Base-by-base conservation (phyloP, 306 rosid species). In the Lablab purpureus region DNA sequence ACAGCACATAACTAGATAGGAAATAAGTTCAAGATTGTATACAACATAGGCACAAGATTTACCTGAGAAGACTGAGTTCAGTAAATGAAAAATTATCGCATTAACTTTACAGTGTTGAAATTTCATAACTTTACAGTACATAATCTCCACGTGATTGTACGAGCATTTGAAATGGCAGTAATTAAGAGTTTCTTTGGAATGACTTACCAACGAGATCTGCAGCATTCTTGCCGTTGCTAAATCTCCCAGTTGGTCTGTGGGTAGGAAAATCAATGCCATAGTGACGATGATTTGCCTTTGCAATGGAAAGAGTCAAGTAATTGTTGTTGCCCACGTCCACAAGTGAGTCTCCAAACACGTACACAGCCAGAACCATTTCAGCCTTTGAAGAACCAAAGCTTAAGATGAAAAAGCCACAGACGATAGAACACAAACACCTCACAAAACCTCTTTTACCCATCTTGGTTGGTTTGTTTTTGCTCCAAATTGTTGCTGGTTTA, bases 301-400 rank as follows among this genome's bases (percentile, higher is more conserved):
- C 85, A 11, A 87, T 62, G 21, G 97, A 91, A 52, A 88, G 69
- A 30, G 52, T 32, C 7, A 93, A 80, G 85, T 84, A 73, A 68
- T 93, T 88, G 80, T 93, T 93, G 90, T 93, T 93, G 6, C 98
- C 98, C 19, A 93, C 98, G 34, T 93, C 98, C 2, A 83, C 83
- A 8, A 93, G 85, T 10, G 98, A 93, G 81, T 93, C 98, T 70
- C 98, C 97, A 22, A 93, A 93, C 15, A 93, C 91, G 28, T 88
- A 93, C 43, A 89, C 32, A 5, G 94, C 97, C 0, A 94, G 90
- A 70, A 80, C 87, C 84, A 30, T 65, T 73, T 90, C 82, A 68
- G 89, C 89, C 65, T 83, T 50, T 27, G 84, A 80, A 18, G 73
- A 83, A 50, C 49, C 72, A 21, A 43, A 75, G 59, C 76, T 49